Conservation (phyloP, 2,329 filamentous ascomycete species). For the Fusarium nanum region DNA sequence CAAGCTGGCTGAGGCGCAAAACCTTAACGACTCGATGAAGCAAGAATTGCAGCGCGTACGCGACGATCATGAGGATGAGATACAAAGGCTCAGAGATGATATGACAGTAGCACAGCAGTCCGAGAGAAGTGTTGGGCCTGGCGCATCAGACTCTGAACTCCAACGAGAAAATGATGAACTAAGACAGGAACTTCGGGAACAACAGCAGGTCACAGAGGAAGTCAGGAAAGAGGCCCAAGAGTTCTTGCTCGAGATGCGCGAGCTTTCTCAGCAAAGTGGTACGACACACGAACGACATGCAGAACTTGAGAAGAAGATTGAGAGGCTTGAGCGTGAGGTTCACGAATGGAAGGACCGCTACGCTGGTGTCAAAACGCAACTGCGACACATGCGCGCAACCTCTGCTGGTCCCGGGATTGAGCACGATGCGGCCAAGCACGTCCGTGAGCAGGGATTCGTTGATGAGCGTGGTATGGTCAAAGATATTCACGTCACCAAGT, state of each 20-base stretch:
- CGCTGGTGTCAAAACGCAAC: constrained; percentile 86
- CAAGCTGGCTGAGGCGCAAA: constrained; percentile 79
- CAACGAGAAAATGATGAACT: constrained; percentile 77
- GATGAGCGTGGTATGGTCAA: constrained; percentile 82
- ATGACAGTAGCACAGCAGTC: constrained; percentile 64
- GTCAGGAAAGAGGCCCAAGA: constrained; percentile 85
- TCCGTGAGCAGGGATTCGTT: constrained; percentile 74
- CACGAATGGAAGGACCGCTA: constrained; percentile 93
- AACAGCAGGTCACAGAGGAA: constrained; percentile 86
- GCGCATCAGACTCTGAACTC: constrained; percentile 63
- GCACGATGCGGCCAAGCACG: constrained; percentile 75
- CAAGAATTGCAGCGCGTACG: constrained; percentile 81
- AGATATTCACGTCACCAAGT: constrained; percentile 93
- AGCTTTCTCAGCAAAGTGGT: constrained; percentile 82
- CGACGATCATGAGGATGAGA: constrained; percentile 72
- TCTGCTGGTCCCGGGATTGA: constrained; percentile 79
- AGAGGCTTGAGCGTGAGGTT: constrained; percentile 82
- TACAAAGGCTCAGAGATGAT: constrained; percentile 72
- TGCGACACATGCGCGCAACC: constrained; percentile 82
- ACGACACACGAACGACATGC: constrained; percentile 85
- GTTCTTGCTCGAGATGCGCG: constrained; percentile 90
- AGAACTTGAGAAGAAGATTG: constrained; percentile 78
- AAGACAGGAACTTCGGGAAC: constrained; percentile 73
- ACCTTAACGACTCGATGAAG: constrained; percentile 81
- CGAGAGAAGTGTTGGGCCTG: constrained; percentile 39